Evolutionary conservation across 495 filamentous ascomycete species (phyloP).

Genomic region (Trichocladium antarcticum): DNA sequence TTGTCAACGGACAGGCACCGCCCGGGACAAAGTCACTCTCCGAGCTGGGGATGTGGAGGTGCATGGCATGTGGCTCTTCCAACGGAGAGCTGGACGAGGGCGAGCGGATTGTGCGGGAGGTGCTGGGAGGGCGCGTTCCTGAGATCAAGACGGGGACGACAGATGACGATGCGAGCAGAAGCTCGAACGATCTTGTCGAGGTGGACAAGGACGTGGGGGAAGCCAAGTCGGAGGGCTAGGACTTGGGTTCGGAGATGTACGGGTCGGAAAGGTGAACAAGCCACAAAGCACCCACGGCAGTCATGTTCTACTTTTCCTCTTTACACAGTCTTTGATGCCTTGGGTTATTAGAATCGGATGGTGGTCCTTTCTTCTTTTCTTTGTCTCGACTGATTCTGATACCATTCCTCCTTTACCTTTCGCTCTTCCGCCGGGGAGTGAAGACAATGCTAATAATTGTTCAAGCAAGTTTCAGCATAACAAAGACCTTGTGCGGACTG

Average conservation of each 20-base stretch:
- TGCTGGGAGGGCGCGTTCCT: conserved; percentile 21
- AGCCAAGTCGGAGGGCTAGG: neutral
- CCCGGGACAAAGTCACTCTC: conserved; percentile 67
- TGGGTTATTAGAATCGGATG: too few species aligned
- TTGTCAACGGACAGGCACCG: conserved; percentile 94
- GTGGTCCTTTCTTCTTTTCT: neutral
- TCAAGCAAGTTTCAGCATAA: too few species aligned
- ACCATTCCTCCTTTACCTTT: too few species aligned
- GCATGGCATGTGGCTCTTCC: conserved; percentile 68
- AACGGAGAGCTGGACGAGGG: conserved; percentile 70
- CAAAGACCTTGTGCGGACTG: too few species aligned
- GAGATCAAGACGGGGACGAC: conserved; percentile 6
- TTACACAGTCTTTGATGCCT: too few species aligned
- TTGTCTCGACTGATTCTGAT: neutral
- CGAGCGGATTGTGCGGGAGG: conserved; percentile 46
- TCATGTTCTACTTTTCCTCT: too few species aligned
- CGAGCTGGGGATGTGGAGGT: conserved; percentile 83
- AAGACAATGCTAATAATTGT: too few species aligned
- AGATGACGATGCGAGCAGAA: conserved; percentile 24
- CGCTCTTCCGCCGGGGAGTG: too few species aligned
- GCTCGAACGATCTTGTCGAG: conserved; percentile 30
- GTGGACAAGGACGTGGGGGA: conserved; percentile 28
- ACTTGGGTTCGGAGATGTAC: neutral
- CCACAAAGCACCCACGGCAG: neutral
- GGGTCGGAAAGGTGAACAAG: conserved; percentile 1